Evolutionary conservation across 2,329 filamentous ascomycete genomes (phyloP).

Genomic region (Pyrenochaeta sp.): DNA sequence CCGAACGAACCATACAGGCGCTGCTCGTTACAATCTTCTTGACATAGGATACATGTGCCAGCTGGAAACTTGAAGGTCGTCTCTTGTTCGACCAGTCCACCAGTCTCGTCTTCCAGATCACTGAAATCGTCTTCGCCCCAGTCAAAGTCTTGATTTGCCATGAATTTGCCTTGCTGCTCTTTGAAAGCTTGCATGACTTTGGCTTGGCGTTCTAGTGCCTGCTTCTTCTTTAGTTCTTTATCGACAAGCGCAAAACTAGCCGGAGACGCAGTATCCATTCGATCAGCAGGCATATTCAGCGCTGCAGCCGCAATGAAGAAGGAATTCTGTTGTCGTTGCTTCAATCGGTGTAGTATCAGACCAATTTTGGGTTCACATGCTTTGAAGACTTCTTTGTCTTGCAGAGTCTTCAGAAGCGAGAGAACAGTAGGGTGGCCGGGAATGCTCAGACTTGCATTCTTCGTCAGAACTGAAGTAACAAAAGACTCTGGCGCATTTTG

Average conservation of each 20-base stretch:
- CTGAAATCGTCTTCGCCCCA: conserved; percentile 86
- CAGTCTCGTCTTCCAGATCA: conserved; percentile 72
- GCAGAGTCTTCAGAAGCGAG: conserved; percentile 60
- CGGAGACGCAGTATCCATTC: conserved; percentile 83
- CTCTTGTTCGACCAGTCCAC: conserved; percentile 66
- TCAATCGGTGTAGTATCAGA: conserved; percentile 83
- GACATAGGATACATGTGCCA: conserved; percentile 93
- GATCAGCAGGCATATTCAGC: conserved; percentile 72
- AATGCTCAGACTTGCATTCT: conserved; percentile 58
- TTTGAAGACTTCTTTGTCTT: conserved; percentile 76
- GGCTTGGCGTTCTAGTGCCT: conserved; percentile 86
- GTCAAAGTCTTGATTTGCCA: conserved; percentile 87
- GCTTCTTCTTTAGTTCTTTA: conserved; percentile 86
- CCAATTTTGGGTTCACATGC: conserved; percentile 84
- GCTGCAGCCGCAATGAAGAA: conserved; percentile 73
- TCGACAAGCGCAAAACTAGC: conserved; percentile 68
- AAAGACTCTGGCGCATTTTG: conserved; percentile 68
- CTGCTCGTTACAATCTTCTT: conserved; percentile 92
- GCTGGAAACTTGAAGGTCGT: conserved; percentile 89
- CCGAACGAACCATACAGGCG: conserved; percentile 93
- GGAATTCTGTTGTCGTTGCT: conserved; percentile 76
- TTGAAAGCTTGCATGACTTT: conserved; percentile 98
- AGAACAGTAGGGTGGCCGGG: conserved; percentile 56
- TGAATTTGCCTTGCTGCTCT: conserved; percentile 93
- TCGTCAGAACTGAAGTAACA: conserved; percentile 72